phyloP scores from a whole-genome alignment of 495 filamentous ascomycete species.

The Lasiosphaeriaceae sp. region DNA sequence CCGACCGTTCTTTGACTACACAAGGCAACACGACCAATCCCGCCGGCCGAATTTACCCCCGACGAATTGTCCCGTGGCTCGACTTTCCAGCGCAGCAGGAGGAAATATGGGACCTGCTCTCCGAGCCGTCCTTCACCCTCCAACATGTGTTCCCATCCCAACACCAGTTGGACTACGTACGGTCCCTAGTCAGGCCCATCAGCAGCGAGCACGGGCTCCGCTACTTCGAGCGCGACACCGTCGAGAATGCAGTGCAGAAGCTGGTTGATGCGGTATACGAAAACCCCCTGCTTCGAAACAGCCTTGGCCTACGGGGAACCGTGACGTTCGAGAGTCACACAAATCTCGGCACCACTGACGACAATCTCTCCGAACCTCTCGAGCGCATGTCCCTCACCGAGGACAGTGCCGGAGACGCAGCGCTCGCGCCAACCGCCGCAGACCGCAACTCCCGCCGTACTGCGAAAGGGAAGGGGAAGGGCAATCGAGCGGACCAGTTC shows the following conservation, averaged over 20 bases:
- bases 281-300: slow-evolving; percentile 22
- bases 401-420: slow-evolving; percentile 7
- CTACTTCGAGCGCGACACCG: slow-evolving; percentile 23
- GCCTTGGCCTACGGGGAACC: slow-evolving; percentile 22
- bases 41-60: slow-evolving; percentile 28
- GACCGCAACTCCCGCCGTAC: slow-evolving; percentile 6
- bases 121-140: slow-evolving; percentile 20
- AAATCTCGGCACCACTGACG: slow-evolving; percentile 21
- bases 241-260: slow-evolving; percentile 28
- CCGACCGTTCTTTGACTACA: slow-evolving; percentile 27
- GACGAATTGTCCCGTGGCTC: slow-evolving; percentile 31
- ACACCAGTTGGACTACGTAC: slow-evolving; percentile 28
- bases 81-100: slow-evolving; percentile 25
- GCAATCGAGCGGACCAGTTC: slow-evolving; percentile 37
- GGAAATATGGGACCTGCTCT: slow-evolving; percentile 25
- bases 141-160: slow-evolving; percentile 24
- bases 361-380: slow-evolving; percentile 7
- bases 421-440: slow-evolving; percentile 9
- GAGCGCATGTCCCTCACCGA: slow-evolving; percentile 17
- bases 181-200: slow-evolving; percentile 21
- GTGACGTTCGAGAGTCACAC: slow-evolving; percentile 36
- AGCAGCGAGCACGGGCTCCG: slow-evolving; percentile 29
- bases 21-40: slow-evolving; percentile 29
- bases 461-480: slow-evolving; percentile 22
- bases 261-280: slow-evolving; percentile 23